A percentile compares a stretch with the other conserved stretches of the same genome.
phyloP scores from a whole-genome alignment of 1,284 basidiomycete species.

The Erythrobasidium hasegawianum region DNA sequence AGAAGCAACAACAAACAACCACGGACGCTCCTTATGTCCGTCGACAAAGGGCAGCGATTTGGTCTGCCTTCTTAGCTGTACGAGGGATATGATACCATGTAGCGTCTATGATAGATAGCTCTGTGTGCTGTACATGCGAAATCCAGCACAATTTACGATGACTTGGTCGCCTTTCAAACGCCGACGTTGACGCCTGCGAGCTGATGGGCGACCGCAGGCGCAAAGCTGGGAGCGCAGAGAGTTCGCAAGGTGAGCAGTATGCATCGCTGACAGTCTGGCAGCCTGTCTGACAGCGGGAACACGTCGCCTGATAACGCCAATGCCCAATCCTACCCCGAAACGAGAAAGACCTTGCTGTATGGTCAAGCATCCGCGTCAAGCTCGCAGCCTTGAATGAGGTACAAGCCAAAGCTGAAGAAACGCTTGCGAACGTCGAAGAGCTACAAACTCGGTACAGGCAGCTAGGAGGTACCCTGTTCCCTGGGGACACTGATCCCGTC shows the following conservation, averaged over 20 bases:
- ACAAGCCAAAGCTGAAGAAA: constrained; percentile 10
- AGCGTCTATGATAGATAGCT: too few relatives aligned
- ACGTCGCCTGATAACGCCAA: too few relatives aligned
- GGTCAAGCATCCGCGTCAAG: constrained; percentile 9
- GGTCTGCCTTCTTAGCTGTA: too few relatives aligned
- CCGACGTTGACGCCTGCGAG: too few relatives aligned
- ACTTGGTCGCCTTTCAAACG: too few relatives aligned
- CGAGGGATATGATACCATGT: too few relatives aligned
- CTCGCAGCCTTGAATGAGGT: constrained; percentile 13
- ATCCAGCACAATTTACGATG: too few relatives aligned
- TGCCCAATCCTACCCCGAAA: too few relatives aligned
- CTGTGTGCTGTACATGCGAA: too few relatives aligned
- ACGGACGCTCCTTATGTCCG: too few relatives aligned
- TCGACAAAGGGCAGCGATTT: too few relatives aligned
- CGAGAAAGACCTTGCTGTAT: constrained; percentile 21
- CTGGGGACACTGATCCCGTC: background rate
- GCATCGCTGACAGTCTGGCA: background rate
- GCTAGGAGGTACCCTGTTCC: background rate
- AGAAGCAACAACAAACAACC: too few relatives aligned
- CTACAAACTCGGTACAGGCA: constrained; percentile 12
- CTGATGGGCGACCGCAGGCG: constrained; percentile 13
- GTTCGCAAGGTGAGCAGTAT: background rate
- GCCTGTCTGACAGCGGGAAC: constrained; percentile 2
- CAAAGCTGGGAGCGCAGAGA: constrained; percentile 8
- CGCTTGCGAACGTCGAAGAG: constrained; percentile 2